Evolutionary conservation across 257 asterid species (phyloP), one percentile per base, ranked within the genome.

Genomic region (Asclepias syriaca): DNA sequence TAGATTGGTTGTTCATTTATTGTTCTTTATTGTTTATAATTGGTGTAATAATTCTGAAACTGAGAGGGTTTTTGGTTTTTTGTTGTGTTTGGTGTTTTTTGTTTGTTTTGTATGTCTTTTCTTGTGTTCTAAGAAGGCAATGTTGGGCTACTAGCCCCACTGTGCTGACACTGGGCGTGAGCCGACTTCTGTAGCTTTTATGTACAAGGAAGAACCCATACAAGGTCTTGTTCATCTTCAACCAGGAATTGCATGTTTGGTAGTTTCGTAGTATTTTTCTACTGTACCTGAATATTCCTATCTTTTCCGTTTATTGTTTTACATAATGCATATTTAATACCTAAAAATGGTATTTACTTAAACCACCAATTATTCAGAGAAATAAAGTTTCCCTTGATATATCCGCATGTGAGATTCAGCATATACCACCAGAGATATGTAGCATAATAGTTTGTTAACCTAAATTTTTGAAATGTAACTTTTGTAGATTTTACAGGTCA

Each of bases 151-250:
- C 96, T 95, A 84, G 95, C 92, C 98, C 93, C 95, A 87, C 96
- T 92, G 90, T 90, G 97, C 96, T 89, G 99, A 84, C 97, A 90
- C 89, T 95, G 97, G 96, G 92, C 88, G 89, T 95, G 99, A 90
- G 95, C 94, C 85, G 97, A 90, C 97, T 83, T 87, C 99, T 90
- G 92, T 95, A 95, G 98, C 98, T 92, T 89, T 84, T 82, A 88
- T 91, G 90, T 93, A 82, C 97, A 88, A 84, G 89, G 95, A 82
- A 87, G 97, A 88, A 88, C 78, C 87, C 83, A 83, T 73, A 84
- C 99, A 95, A 43, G 98, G 98, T 95, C 90, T 76, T 92, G 93
- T 89, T 86, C 93, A 94, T 89, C 96, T 89, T 88, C 94, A 86
- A 82, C 97, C 87, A 86, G 97, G 95, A 87, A 84, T 82, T 85